Evolutionary conservation across 208 protist species (phyloP).

Genomic region (Acanthamoeba lugdunensis): DNA sequence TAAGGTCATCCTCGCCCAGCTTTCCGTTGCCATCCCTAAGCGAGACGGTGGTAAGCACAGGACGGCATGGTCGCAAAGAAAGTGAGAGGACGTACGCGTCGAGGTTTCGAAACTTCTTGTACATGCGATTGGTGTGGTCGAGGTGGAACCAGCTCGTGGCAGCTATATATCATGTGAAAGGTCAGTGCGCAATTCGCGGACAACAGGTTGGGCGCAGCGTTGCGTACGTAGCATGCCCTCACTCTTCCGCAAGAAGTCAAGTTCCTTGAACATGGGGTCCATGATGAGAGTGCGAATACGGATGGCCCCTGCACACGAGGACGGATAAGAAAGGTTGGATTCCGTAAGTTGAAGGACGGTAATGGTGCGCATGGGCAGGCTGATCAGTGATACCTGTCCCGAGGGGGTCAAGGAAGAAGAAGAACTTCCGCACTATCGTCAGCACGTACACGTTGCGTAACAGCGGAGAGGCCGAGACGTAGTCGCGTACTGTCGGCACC

Average conservation of each 20-base stretch:
- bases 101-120: neutral
- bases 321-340: neutral
- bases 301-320: neutral
- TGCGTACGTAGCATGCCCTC: neutral
- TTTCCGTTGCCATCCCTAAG: conserved; percentile 38
- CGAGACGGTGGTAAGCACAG: neutral
- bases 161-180: neutral
- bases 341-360: neutral
- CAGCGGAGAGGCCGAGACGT: neutral
- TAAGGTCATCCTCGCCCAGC: conserved; percentile 35
- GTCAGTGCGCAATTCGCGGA: neutral
- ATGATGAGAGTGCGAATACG: conserved; percentile 29
- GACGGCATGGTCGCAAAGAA: neutral
- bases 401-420: conserved; percentile 53
- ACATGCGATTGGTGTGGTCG: neutral
- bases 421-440: conserved; percentile 36
- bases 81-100: neutral
- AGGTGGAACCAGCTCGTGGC: conserved; percentile 16
- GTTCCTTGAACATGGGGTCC: conserved; percentile 55
- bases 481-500: neutral
- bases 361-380: neutral
- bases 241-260: conserved; percentile 1
- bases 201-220: neutral
- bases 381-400: conserved; percentile 3
- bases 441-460: conserved; percentile 43